Evolutionary conservation across 2,329 filamentous ascomycete genomes (phyloP).

Genomic region (Ophiocordyceps camponoti-saundersi): DNA sequence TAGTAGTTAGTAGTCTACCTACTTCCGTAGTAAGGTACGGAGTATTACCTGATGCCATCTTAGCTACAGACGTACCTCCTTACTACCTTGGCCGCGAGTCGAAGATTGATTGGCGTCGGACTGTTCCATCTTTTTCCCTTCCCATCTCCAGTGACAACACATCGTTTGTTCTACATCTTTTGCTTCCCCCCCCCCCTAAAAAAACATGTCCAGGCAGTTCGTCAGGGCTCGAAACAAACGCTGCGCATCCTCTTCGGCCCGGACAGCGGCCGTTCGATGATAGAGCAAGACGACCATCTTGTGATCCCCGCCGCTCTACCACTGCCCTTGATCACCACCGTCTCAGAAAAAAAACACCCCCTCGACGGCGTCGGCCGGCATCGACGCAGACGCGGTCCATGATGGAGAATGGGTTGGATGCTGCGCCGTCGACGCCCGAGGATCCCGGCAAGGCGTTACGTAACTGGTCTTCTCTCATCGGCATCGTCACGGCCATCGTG

Average conservation of each 20-base stretch:
- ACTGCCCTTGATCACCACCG: neutral
- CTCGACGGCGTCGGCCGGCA: constrained; percentile 1
- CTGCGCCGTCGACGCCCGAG: constrained; percentile 5
- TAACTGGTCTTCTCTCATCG: constrained; percentile 85
- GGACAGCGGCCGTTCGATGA: constrained; percentile 2
- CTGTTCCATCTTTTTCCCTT: too few species aligned
- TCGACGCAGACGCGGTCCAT: neutral
- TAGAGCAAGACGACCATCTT: constrained; percentile 1
- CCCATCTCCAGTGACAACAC: neutral
- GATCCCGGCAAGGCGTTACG: constrained; percentile 32
- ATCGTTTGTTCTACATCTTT: neutral
- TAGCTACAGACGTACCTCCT: too few species aligned
- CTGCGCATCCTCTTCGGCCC: neutral
- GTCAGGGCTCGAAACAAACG: neutral
- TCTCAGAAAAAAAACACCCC: neutral
- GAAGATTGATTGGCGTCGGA: too few species aligned
- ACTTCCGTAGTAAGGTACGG: too few species aligned
- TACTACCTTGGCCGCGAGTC: too few species aligned
- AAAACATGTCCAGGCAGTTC: neutral
- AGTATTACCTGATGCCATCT: too few species aligned
- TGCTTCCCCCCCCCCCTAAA: neutral
- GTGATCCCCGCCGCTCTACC: neutral
- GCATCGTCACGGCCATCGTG: constrained; percentile 79
- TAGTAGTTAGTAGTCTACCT: too few species aligned
- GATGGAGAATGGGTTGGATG: constrained; percentile 1